These are phyloP conservation scores for Tilletia indica DNA, from an alignment of 1,284 basidiomycete genomes.

Conservation along the genomic window DNA sequence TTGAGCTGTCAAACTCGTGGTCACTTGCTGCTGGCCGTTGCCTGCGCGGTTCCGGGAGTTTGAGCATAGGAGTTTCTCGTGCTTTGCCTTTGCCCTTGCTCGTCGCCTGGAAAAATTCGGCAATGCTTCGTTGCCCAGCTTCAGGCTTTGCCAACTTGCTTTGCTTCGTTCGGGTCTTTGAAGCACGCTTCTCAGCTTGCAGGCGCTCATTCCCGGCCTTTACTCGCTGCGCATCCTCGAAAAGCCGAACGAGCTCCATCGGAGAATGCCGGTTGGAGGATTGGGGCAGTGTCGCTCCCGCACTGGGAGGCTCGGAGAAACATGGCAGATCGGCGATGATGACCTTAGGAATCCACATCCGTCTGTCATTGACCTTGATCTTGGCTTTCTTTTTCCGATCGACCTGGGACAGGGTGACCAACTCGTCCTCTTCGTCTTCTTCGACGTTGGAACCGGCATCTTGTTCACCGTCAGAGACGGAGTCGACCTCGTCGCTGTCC, in stretches of 20 bases:
- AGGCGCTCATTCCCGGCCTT: constrained; percentile 5
- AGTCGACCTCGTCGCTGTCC: not conserved
- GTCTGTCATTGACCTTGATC: not conserved
- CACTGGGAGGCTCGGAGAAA: not conserved
- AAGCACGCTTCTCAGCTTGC: not conserved
- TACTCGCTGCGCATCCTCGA: not conserved
- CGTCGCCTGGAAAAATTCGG: not conserved
- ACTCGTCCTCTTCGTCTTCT: constrained; percentile 5
- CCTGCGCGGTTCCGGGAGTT: not conserved
- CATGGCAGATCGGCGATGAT: not conserved
- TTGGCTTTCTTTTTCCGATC: not conserved
- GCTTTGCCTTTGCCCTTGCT: constrained; percentile 3
- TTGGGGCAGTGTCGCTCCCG: not conserved
- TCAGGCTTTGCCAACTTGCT: not conserved
- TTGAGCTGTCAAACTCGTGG: not conserved
- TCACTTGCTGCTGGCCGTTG: not conserved
- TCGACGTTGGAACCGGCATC: not conserved
- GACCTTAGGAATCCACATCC: not conserved
- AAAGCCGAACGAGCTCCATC: not conserved
- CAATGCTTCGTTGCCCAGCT: not conserved
- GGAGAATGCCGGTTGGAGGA: not conserved
- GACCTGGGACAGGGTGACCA: constrained; percentile 5
- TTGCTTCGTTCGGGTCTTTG: constrained; percentile 2
- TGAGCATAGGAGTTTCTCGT: not conserved
- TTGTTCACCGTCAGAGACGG: not conserved